Evolutionary conservation across 169 alveolate genomes (phyloP).

Genomic region (Toxoplasma gondii): DNA sequence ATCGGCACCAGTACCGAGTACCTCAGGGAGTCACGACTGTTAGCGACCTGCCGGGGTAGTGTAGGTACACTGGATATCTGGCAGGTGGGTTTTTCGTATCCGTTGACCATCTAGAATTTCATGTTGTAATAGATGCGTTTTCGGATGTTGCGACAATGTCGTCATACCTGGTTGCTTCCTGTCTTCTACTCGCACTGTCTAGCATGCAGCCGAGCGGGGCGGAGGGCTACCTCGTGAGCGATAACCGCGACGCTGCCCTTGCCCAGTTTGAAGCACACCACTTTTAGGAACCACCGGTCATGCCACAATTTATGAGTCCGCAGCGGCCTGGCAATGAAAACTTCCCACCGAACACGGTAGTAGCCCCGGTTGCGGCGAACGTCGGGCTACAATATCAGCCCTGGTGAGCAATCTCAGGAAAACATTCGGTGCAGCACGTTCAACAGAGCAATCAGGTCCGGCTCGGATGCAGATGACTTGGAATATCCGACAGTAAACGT

Average conservation of each 20-base stretch:
- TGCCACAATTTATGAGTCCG: slow-evolving; percentile 48
- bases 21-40: no score
- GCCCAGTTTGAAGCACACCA: not conserved
- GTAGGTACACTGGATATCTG: no score
- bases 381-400: slow-evolving; percentile 56
- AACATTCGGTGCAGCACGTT: not conserved
- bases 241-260: not conserved
- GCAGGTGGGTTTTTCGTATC: no score
- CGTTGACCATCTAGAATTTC: no score
- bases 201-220: not conserved
- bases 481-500: not conserved
- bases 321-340: slow-evolving; percentile 62
- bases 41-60: no score
- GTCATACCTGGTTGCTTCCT: no score
- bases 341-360: slow-evolving; percentile 44
- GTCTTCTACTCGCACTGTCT: not conserved
- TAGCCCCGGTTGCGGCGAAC: slow-evolving; percentile 34
- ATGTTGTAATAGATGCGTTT: no score
- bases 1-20: no score
- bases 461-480: slow-evolving; percentile 54
- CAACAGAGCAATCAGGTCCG: not conserved
- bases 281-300: not conserved
- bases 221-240: not conserved
- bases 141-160: no score
- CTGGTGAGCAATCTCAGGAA: not conserved